Conservation (phyloP, 2,329 filamentous ascomycete species). For the Mycosphaerelloides madeirae region DNA sequence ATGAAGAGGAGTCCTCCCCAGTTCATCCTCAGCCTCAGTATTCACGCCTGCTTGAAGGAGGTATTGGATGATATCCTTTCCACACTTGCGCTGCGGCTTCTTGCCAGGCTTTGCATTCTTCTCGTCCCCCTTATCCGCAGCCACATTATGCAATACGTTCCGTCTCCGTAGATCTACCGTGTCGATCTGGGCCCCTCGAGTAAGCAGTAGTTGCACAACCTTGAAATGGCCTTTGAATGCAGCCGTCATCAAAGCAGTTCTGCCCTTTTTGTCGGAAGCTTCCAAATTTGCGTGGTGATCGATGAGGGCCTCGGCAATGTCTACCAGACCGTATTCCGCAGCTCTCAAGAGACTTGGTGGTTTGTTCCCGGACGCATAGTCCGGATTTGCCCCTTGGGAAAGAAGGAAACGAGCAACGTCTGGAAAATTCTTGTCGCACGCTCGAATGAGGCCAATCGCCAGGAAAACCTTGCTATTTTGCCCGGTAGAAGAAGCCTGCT, state of each 20-base stretch:
- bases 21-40: constrained; percentile 19
- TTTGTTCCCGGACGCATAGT: constrained; percentile 24
- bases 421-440: constrained; percentile 35
- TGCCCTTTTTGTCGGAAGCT: constrained; percentile 41
- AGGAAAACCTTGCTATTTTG: constrained; percentile 38
- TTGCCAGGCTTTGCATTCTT: constrained; percentile 7
- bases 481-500: constrained; percentile 32
- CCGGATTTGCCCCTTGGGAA: constrained; percentile 35
- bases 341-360: constrained; percentile 19
- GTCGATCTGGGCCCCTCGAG: constrained; percentile 21
- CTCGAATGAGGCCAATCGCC: constrained; percentile 38
- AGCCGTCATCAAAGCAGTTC: constrained; percentile 42
- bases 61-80: constrained; percentile 20
- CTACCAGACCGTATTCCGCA: constrained; percentile 16
- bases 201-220: constrained; percentile 36
- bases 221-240: constrained; percentile 40
- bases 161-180: constrained; percentile 19
- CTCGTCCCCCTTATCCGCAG: constrained; percentile 34
- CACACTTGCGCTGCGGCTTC: constrained; percentile 14
- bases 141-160: constrained; percentile 39
- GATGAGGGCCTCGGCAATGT: constrained; percentile 15
- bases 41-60: constrained; percentile 21
- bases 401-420: constrained; percentile 33
- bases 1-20: constrained; percentile 23
- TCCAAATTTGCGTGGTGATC: constrained; percentile 20